These are phyloP conservation scores for Zymoseptoria pseudotritici DNA, from an alignment of 2,329 filamentous ascomycete species.

Conservation along the genomic window DNA sequence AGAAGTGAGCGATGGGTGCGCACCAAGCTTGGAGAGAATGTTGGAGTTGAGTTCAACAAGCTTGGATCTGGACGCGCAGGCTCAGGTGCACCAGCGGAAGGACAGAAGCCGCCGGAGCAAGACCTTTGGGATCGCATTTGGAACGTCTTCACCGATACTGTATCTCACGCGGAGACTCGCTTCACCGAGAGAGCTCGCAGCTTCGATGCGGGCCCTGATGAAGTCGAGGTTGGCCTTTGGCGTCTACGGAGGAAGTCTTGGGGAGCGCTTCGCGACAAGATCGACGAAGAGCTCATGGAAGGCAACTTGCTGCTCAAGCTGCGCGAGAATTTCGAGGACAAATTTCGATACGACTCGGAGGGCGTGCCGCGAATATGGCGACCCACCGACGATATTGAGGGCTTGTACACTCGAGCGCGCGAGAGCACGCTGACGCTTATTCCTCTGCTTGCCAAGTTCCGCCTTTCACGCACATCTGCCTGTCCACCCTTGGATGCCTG, in stretches of 20 bases:
- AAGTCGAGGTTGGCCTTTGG: constrained; percentile 90
- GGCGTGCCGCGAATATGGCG: constrained; percentile 96
- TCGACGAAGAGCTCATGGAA: constrained; percentile 97
- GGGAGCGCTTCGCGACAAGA: constrained; percentile 79
- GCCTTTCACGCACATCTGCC: constrained; percentile 63
- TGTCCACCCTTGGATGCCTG: constrained; percentile 78
- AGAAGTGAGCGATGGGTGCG: constrained; percentile 91
- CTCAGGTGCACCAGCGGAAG: constrained; percentile 68
- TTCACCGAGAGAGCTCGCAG: constrained; percentile 86
- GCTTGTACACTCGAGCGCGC: constrained; percentile 81
- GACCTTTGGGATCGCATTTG: constrained; percentile 96
- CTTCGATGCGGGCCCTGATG: constrained; percentile 85
- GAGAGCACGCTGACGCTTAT: constrained; percentile 89
- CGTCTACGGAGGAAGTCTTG: constrained; percentile 88
- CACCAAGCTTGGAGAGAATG: constrained; percentile 74
- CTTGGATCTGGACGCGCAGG: constrained; percentile 82
- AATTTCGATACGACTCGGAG: constrained; percentile 93
- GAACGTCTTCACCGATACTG: constrained; percentile 73
- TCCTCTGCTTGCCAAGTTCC: constrained; percentile 79
- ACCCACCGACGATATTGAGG: constrained; percentile 93
- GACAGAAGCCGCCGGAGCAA: constrained; percentile 70
- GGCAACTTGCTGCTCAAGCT: constrained; percentile 93
- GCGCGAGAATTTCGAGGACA: constrained; percentile 97
- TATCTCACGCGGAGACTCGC: constrained; percentile 74
- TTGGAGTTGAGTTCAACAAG: constrained; percentile 93